Evolutionary conservation across 148 eudicot genomes (phyloP).

Genomic region (Selenicereus undatus): DNA sequence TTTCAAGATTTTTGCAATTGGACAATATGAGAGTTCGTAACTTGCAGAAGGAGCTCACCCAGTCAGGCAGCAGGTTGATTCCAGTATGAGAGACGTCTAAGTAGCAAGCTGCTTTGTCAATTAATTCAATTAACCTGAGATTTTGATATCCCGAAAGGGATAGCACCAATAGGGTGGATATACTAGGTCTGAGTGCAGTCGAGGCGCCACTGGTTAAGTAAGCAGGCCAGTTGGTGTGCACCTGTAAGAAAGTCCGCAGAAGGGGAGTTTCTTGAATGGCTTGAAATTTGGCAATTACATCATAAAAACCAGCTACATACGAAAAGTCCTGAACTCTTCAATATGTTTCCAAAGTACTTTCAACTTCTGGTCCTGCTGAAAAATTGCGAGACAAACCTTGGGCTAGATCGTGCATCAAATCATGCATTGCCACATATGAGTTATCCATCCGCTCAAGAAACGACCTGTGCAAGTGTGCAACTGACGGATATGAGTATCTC

Average conservation of each 20-base stretch:
- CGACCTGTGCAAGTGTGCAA: neutral
- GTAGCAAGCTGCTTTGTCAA: slow-evolving; percentile 14
- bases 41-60: neutral
- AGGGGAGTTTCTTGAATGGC: neutral
- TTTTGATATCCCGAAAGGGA: neutral
- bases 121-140: neutral
- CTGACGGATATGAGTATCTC: neutral
- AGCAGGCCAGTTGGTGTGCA: neutral
- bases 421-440: neutral
- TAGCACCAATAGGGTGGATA: neutral
- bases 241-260: neutral
- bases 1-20: neutral
- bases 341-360: neutral
- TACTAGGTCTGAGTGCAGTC: neutral
- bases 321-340: neutral
- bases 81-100: neutral
- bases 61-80: neutral
- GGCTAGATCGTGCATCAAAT: slow-evolving; percentile 10
- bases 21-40: slow-evolving; percentile 8
- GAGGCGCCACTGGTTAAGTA: slow-evolving; percentile 3
- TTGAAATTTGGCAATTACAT: neutral
- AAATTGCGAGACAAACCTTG: neutral
- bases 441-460: neutral
- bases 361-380: neutral
- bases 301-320: neutral